Evolutionary conservation across 768 basidiomycete genomes (phyloP).

Genomic region (Amyloporia xantha): DNA sequence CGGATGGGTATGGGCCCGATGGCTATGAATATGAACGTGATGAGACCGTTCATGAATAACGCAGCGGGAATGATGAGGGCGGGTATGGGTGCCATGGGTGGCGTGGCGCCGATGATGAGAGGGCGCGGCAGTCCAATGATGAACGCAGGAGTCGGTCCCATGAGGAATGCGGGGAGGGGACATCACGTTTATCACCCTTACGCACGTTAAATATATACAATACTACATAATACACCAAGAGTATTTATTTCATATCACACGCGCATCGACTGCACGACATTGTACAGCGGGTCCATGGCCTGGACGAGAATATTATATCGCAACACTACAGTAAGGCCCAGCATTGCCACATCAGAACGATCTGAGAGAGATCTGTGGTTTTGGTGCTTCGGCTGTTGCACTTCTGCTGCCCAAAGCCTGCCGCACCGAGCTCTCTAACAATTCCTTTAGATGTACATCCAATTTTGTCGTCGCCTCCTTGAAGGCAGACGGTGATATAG

Average conservation of each 20-base stretch:
- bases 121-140: slow-evolving; percentile 44
- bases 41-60: slow-evolving; percentile 18
- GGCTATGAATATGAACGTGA: slow-evolving; percentile 20
- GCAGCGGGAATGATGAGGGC: slow-evolving; percentile 14
- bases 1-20: slow-evolving; percentile 20
- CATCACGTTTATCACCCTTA: slow-evolving; percentile 78
- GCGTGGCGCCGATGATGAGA: slow-evolving; percentile 23
- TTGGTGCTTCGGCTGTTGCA: slow-evolving; percentile 33
- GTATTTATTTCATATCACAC: neutral
- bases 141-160: slow-evolving; percentile 55
- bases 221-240: neutral
- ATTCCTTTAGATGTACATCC: slow-evolving; percentile 46
- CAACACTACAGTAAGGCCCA: neutral
- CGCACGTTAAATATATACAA: slow-evolving; percentile 46
- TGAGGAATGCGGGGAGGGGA: slow-evolving; percentile 56
- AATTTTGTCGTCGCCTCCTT: slow-evolving; percentile 76
- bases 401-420: slow-evolving; percentile 51
- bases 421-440: slow-evolving; percentile 73
- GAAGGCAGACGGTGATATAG: slow-evolving; percentile 67
- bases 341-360: slow-evolving; percentile 42
- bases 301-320: too few species aligned
- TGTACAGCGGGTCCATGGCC: too few species aligned
- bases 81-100: slow-evolving; percentile 22
- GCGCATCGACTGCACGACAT: neutral
- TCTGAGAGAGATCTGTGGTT: slow-evolving; percentile 74